A percentile compares a stretch with the other conserved stretches of the same genome.
These are phyloP conservation scores for Buxus sempervirens DNA, from an alignment of 164 flowering plant species.

Conservation along the genomic window DNA sequence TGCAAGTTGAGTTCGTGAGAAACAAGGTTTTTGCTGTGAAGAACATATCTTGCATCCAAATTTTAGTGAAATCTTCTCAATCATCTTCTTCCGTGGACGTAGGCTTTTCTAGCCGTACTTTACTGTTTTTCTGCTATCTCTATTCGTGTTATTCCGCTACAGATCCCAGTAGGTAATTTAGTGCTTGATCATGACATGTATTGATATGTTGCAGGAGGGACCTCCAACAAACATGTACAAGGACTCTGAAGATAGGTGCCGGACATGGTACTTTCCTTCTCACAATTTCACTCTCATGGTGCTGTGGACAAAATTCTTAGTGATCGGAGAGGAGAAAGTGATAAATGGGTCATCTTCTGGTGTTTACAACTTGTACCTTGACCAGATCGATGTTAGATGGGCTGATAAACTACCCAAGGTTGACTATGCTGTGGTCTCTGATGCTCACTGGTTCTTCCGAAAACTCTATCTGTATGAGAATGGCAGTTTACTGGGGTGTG, in stretches of 20 bases:
- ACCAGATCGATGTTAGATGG: conserved; percentile 31
- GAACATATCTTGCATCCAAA: too few relatives aligned
- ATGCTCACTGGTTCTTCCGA: conserved; percentile 45
- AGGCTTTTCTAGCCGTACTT: too few relatives aligned
- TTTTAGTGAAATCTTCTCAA: too few relatives aligned
- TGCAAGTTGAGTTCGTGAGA: too few relatives aligned
- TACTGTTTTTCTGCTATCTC: too few relatives aligned
- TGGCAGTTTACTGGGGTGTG: conserved; percentile 25
- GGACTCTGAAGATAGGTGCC: conserved; percentile 46
- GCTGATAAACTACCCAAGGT: conserved; percentile 12
- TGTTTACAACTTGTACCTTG: conserved; percentile 27
- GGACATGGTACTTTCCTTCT: conserved; percentile 58
- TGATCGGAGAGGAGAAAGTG: conserved; percentile 20
- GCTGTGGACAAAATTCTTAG: conserved; percentile 46
- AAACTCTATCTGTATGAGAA: conserved; percentile 18
- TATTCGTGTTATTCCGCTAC: too few relatives aligned
- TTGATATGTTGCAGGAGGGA: conserved; percentile 28
- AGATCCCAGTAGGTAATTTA: too few relatives aligned
- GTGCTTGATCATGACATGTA: too few relatives aligned
- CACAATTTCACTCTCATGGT: conserved; percentile 64
- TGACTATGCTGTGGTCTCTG: conserved; percentile 36
- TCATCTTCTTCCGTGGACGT: too few relatives aligned
- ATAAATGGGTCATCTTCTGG: conserved; percentile 24
- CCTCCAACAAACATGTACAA: conserved; percentile 35
- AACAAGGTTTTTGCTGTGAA: too few relatives aligned